Conservation (phyloP, 257 asterid species). For the Solanum etuberosum region DNA sequence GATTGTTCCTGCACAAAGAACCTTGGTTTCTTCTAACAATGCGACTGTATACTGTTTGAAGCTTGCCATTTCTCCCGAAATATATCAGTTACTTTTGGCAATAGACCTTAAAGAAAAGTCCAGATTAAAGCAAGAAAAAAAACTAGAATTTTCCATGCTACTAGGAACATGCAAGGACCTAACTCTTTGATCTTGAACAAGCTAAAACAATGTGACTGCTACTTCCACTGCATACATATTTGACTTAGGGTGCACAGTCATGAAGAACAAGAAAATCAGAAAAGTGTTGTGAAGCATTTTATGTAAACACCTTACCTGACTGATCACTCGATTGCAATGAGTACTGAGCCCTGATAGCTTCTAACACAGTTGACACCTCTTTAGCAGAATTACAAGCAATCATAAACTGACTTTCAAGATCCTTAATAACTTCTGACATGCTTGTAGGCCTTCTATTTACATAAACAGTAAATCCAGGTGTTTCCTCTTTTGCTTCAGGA, state of each 20-base stretch:
- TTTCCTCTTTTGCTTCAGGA: slow-evolving; percentile 51
- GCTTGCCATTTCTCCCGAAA: not conserved
- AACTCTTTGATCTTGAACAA: not conserved
- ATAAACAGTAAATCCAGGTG: slow-evolving; percentile 83
- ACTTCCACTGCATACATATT: not conserved
- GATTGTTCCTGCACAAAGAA: not conserved
- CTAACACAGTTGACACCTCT: slow-evolving; percentile 65
- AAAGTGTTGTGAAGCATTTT: not conserved
- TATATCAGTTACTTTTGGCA: not conserved
- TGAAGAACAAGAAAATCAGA: not conserved
- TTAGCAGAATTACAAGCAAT: slow-evolving; percentile 65
- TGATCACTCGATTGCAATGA: slow-evolving; percentile 49
- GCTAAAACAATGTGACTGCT: not conserved
- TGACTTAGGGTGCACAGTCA: not conserved
- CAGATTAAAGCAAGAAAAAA: not conserved
- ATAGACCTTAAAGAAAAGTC: not conserved
- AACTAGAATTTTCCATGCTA: not conserved
- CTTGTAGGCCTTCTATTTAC: slow-evolving; percentile 79
- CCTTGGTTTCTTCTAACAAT: not conserved
- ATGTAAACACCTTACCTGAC: slow-evolving; percentile 34
- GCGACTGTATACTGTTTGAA: not conserved
- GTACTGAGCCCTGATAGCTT: slow-evolving; percentile 65
- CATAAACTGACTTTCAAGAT: slow-evolving; percentile 71
- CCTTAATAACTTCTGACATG: slow-evolving; percentile 87
- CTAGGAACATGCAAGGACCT: not conserved